A percentile compares a stretch with the other conserved stretches of the same genome.
phyloP scores from a whole-genome alignment of 139 green algal species.

The Chlorella sp. region DNA sequence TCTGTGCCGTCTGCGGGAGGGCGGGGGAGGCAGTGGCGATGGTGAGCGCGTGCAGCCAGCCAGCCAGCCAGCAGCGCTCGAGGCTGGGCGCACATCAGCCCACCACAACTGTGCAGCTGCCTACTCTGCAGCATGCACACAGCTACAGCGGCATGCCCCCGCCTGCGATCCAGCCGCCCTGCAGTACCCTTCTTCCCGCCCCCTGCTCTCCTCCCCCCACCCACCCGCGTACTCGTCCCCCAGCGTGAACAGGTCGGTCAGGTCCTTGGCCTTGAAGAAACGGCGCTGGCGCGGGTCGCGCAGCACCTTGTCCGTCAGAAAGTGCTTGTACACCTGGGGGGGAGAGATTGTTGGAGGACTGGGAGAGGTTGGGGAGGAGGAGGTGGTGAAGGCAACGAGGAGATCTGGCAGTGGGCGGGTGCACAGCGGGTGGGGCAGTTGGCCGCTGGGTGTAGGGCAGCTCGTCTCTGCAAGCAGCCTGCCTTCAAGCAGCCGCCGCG shows the following conservation, averaged over 20 bases:
- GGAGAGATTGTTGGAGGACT: background rate
- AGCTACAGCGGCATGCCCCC: too few species aligned
- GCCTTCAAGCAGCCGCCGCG: background rate
- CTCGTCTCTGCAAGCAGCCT: too few species aligned
- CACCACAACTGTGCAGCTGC: too few species aligned
- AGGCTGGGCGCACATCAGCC: too few species aligned
- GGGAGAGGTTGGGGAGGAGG: background rate
- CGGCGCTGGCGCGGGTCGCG: constrained; percentile 91
- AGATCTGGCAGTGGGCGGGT: too few species aligned
- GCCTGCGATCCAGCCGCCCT: too few species aligned
- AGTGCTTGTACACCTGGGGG: constrained; percentile 69
- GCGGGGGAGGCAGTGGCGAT: too few species aligned
- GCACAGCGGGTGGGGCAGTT: background rate
- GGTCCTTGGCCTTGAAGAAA: constrained; percentile 92
- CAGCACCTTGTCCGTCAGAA: constrained; percentile 73
- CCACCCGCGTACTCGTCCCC: constrained; percentile 66
- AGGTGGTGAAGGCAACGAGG: too few species aligned
- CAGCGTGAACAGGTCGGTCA: constrained; percentile 94
- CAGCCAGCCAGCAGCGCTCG: too few species aligned
- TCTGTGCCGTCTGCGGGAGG: constrained; percentile 60
- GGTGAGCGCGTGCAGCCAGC: too few species aligned
- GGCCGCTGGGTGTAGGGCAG: too few species aligned
- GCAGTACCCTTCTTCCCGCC: background rate
- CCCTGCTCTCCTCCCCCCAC: background rate
- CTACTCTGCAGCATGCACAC: too few species aligned